Conservation (phyloP, 352 stramenopile species). For the Phytophthora crassamura region DNA sequence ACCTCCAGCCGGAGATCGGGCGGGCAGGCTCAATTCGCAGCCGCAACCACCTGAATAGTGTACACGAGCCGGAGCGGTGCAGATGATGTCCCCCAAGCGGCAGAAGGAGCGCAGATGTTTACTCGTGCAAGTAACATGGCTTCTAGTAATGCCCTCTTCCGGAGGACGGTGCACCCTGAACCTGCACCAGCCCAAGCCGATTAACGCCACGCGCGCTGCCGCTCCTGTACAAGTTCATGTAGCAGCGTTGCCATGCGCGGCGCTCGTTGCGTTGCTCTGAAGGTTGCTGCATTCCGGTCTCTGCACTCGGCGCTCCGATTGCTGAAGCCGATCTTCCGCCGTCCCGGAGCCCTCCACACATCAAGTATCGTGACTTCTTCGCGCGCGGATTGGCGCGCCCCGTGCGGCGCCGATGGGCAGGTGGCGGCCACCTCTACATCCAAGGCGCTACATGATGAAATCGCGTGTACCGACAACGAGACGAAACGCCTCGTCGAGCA, state of each 20-base stretch:
- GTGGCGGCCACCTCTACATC: constrained; percentile 19
- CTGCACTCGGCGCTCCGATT: constrained; percentile 8
- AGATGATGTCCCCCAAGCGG: constrained; percentile 8
- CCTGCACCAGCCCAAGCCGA: neutral
- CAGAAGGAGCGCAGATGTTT: constrained; percentile 30
- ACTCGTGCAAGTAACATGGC: constrained; percentile 26
- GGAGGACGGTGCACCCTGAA: neutral
- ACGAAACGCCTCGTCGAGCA: too few species aligned
- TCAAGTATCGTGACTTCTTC: constrained; percentile 10
- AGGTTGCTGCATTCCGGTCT: neutral
- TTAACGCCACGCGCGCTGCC: neutral
- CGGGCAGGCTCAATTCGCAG: constrained; percentile 11
- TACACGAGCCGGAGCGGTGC: constrained; percentile 19
- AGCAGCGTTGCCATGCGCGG: too few species aligned
- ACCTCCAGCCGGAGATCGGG: neutral
- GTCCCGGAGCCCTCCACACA: constrained; percentile 34
- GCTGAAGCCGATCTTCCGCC: constrained; percentile 34
- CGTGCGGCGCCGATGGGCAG: constrained; percentile 4
- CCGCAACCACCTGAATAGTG: constrained; percentile 26
- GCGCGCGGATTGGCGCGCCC: too few species aligned
- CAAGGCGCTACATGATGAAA: constrained; percentile 32
- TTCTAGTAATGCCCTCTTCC: constrained; percentile 21
- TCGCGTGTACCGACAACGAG: constrained; percentile 26
- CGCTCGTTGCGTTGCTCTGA: too few species aligned
- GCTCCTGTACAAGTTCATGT: neutral